Conservation (phyloP, 106 monocot species). For the Allium fistulosum region DNA sequence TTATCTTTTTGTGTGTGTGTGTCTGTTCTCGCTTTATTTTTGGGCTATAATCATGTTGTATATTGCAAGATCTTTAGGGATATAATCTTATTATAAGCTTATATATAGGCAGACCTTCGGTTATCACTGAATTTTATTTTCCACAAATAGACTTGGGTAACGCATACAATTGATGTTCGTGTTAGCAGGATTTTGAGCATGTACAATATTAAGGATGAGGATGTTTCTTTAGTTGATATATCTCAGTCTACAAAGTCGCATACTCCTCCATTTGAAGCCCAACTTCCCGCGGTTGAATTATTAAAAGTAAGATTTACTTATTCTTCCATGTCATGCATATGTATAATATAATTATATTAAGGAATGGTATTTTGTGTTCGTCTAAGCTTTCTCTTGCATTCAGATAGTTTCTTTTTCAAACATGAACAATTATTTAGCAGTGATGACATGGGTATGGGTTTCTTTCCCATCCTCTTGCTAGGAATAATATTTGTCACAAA, state of each 20-base stretch:
- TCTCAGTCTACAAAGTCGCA: conserved; percentile 10
- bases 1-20: no score
- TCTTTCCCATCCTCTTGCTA: no score
- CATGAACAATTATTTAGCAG: no score
- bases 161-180: not conserved
- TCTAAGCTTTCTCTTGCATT: no score
- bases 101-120: not conserved
- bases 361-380: no score
- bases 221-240: conserved; percentile 36
- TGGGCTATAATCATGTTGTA: no score
- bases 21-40: no score
- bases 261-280: conserved; percentile 38
- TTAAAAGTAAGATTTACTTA: conserved; percentile 52
- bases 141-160: not conserved
- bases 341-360: no score
- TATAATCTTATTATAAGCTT: not conserved
- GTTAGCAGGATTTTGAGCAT: conserved; percentile 66
- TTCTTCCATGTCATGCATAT: not conserved
- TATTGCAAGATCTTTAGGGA: no score
- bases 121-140: not conserved
- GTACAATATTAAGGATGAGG: conserved; percentile 60
- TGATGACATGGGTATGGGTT: no score
- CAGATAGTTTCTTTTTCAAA: no score
- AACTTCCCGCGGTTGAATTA: conserved; percentile 72
- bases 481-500: no score